A percentile compares a stretch with the other conserved stretches of the same genome.
These are phyloP conservation scores for Diaporthe amygdali DNA, from an alignment of 2,329 filamentous ascomycete species.

Conservation along the genomic window DNA sequence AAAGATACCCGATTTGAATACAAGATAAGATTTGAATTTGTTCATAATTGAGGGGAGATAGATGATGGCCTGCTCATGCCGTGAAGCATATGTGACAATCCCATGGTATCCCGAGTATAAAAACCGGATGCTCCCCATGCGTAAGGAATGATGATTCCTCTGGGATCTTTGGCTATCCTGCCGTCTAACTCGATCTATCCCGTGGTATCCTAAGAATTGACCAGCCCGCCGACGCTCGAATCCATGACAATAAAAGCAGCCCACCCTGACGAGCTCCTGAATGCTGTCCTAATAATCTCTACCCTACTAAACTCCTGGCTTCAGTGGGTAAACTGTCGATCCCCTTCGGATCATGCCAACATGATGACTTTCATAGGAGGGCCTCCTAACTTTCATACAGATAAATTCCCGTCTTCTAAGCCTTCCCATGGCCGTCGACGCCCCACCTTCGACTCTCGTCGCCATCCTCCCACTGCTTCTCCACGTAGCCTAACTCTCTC, in stretches of 20 bases:
- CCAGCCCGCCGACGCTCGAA: not conserved
- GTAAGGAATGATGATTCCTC: not conserved
- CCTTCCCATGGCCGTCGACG: conserved; percentile 44
- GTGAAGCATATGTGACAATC: not conserved
- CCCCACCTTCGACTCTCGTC: conserved; percentile 88
- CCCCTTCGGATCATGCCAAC: no score
- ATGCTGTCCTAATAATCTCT: not conserved
- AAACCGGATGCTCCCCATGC: not conserved
- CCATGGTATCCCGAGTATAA: not conserved
- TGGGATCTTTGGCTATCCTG: not conserved
- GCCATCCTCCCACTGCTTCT: conserved; percentile 81
- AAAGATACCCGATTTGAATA: not conserved
- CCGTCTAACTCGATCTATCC: conserved; percentile 21
- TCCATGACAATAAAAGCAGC: not conserved
- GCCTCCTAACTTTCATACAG: not conserved
- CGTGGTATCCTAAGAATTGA: conserved; percentile 23
- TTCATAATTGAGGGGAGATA: not conserved
- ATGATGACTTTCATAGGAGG: no score
- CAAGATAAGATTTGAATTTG: not conserved
- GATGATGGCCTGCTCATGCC: not conserved
- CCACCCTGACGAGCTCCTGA: not conserved
- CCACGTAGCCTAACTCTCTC: conserved; percentile 81
- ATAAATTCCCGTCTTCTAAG: not conserved
- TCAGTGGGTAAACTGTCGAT: not conserved
- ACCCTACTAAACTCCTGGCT: not conserved